Evolutionary conservation across 2,329 filamentous ascomycete species (phyloP).

Genomic region (Thielaviopsis ethacetica): DNA sequence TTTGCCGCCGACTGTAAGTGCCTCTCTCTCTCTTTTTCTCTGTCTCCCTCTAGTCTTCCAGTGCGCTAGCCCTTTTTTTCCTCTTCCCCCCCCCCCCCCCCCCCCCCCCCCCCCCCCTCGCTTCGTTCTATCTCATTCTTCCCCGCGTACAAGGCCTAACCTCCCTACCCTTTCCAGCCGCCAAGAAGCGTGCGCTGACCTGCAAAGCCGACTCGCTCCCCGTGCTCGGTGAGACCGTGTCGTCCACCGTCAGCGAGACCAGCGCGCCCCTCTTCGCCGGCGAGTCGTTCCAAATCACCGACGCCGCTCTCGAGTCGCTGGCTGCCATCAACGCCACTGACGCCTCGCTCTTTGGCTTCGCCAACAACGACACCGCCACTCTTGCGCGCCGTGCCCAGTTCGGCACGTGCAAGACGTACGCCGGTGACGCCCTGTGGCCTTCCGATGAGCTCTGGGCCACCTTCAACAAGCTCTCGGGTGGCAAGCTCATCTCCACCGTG

Average conservation of each 20-base stretch:
- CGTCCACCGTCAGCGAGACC: not conserved
- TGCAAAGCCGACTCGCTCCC: slow-evolving; percentile 5
- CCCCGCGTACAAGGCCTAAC: too few relatives aligned
- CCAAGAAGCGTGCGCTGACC: slow-evolving; percentile 3
- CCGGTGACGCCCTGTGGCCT: slow-evolving; percentile 19
- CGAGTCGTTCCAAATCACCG: slow-evolving; percentile 6
- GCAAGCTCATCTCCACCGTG: slow-evolving; percentile 19
- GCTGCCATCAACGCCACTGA: slow-evolving; percentile 1
- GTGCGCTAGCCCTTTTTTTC: not conserved
- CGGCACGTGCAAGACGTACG: slow-evolving; percentile 18
- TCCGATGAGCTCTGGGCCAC: slow-evolving; percentile 17
- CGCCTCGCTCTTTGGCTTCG: slow-evolving; percentile 7
- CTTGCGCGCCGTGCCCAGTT: not conserved
- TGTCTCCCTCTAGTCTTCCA: not conserved
- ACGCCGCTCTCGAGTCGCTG: slow-evolving; percentile 1
- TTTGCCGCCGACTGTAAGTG: not conserved
- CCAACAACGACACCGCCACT: not conserved
- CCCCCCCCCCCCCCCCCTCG: not conserved
- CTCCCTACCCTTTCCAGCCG: not conserved
- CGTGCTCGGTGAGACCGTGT: slow-evolving; percentile 5
- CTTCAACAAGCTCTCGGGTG: slow-evolving; percentile 17
- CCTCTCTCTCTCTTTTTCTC: not conserved
- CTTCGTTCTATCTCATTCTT: not conserved
- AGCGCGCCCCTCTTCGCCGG: slow-evolving; percentile 1
- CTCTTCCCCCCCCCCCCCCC: too few relatives aligned